These are phyloP conservation scores for Penicillium oxalicum DNA, from an alignment of 2,329 filamentous ascomycete species.

Conservation along the genomic window DNA sequence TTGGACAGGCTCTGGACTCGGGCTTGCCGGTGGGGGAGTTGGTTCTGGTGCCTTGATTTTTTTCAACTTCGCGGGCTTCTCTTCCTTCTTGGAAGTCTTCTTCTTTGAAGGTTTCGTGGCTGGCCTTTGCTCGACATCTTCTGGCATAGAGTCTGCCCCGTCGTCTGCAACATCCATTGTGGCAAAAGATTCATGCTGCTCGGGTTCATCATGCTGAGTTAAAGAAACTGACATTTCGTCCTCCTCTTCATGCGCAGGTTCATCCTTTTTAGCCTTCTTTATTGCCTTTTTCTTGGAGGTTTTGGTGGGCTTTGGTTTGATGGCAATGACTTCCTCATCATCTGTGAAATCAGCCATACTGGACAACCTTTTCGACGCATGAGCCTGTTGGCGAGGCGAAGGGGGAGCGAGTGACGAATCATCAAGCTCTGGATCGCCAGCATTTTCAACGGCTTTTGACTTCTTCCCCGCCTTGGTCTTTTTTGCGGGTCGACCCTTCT, in stretches of 20 bases:
- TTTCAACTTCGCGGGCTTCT: conserved; percentile 23
- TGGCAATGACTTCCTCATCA: conserved; percentile 12
- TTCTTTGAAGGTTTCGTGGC: conserved; percentile 18
- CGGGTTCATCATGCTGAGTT: conserved; percentile 7
- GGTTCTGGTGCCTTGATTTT: conserved; percentile 26
- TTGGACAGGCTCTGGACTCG: conserved; percentile 1
- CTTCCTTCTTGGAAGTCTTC: conserved; percentile 25
- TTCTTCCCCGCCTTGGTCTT: conserved; percentile 29
- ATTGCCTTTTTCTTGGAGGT: conserved; percentile 17
- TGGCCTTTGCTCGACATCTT: conserved; percentile 24
- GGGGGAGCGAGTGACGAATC: conserved; percentile 8
- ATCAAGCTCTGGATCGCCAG: conserved; percentile 6
- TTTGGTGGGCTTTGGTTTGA: conserved; percentile 18
- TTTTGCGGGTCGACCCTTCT: conserved; percentile 19
- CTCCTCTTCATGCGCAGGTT: conserved; percentile 8
- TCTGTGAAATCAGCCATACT: conserved; percentile 3
- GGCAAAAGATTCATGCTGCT: conserved; percentile 25
- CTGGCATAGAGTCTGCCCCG: conserved; percentile 23
- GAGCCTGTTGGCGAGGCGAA: conserved; percentile 7
- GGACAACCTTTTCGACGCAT: conserved; percentile 3
- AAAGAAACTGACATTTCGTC: neutral
- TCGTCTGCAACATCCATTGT: conserved; percentile 26
- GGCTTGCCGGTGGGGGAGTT: conserved; percentile 5
- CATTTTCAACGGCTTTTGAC: conserved; percentile 16
- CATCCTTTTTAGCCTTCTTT: conserved; percentile 20